A percentile compares a stretch with the other conserved stretches of the same genome.
phyloP scores from a whole-genome alignment of 257 asterid species.

The Solanum etuberosum region DNA sequence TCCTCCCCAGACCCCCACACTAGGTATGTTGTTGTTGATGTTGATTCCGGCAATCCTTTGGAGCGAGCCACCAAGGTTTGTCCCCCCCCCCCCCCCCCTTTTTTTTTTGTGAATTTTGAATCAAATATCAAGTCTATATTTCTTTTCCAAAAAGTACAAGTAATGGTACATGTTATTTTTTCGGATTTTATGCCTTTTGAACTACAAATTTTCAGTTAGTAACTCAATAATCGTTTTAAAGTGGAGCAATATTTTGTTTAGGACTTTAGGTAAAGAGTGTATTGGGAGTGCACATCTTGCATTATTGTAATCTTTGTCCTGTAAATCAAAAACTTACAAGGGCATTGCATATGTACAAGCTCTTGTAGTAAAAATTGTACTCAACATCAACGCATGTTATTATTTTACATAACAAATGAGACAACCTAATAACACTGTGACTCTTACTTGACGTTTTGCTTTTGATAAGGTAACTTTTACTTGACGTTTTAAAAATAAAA shows the following conservation, averaged over 20 bases:
- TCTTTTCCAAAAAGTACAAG: background rate
- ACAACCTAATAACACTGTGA: background rate
- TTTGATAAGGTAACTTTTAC: background rate
- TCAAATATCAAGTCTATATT: background rate
- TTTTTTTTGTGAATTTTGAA: background rate
- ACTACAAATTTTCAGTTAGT: background rate
- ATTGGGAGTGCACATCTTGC: background rate
- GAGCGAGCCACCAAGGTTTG: background rate
- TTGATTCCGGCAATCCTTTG: background rate
- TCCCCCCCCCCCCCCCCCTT: background rate
- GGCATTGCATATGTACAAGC: background rate
- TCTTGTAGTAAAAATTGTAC: background rate
- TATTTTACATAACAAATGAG: background rate
- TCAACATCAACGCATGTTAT: background rate
- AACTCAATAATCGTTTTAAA: background rate
- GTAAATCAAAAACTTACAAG: background rate
- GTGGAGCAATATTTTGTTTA: background rate
- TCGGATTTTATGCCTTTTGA: background rate
- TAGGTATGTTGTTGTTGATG: background rate
- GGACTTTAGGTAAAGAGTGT: no score
- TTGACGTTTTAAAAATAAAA: background rate
- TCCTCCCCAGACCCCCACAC: background rate
- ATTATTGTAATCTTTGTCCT: background rate
- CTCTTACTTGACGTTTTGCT: background rate
- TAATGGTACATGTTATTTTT: background rate